phyloP scores from a whole-genome alignment of 768 basidiomycete genomes.

The Piloderma croceum region DNA sequence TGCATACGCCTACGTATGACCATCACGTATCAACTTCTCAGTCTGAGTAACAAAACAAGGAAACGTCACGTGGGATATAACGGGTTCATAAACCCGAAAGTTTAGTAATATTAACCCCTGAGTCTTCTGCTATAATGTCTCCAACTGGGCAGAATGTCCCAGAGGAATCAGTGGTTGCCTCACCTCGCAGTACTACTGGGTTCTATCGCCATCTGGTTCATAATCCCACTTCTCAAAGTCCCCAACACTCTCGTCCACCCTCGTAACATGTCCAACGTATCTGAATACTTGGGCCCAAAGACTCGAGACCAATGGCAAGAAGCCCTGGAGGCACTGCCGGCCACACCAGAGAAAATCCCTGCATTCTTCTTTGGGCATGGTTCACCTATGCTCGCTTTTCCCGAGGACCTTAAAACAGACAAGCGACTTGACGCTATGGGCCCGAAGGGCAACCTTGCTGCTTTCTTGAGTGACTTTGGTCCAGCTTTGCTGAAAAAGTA shows the following conservation, averaged over 20 bases:
- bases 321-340: conserved; percentile 50
- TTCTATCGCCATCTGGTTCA: too few species aligned
- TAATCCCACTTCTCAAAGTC: too few species aligned
- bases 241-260: too few species aligned
- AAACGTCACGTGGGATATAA: too few species aligned
- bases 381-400: conserved; percentile 46
- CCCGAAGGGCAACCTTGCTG: conserved; percentile 46
- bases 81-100: too few species aligned
- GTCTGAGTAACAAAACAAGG: too few species aligned
- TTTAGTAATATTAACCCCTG: too few species aligned
- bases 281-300: not conserved
- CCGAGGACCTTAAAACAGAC: conserved; percentile 16
- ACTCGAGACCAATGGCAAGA: conserved; percentile 34
- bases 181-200: conserved; percentile 5
- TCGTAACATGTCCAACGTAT: not conserved
- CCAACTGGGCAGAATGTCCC: too few species aligned
- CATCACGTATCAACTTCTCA: too few species aligned
- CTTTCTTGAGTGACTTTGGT: conserved; percentile 63
- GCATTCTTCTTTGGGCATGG: conserved; percentile 76
- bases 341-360: conserved; percentile 57
- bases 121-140: too few species aligned
- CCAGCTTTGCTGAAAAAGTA: conserved; percentile 62
- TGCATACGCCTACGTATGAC: too few species aligned
- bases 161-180: too few species aligned
- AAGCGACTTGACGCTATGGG: conserved; percentile 24